Evolutionary conservation across 1,139 yeast genomes (phyloP).

Genomic region (Yamadazyma friedrichii): DNA sequence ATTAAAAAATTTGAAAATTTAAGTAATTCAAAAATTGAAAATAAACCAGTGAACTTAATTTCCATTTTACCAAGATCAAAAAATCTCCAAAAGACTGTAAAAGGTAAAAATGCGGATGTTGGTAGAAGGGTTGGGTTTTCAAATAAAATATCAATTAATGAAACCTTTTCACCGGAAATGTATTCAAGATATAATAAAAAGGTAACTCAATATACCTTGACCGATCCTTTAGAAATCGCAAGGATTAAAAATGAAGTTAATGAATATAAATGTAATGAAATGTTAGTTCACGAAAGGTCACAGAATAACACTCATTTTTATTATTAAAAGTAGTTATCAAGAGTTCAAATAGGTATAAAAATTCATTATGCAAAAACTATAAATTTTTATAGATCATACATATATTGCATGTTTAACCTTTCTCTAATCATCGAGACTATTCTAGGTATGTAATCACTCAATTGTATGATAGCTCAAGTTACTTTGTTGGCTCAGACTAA

Average conservation of each 20-base stretch:
- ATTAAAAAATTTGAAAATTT: slow-evolving; percentile 32
- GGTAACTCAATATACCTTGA: slow-evolving; percentile 49
- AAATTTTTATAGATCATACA: background rate
- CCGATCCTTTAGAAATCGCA: slow-evolving; percentile 45
- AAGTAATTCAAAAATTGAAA: slow-evolving; percentile 8
- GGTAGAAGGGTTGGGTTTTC: slow-evolving; percentile 38
- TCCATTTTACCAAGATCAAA: slow-evolving; percentile 17
- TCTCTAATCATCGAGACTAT: no score
- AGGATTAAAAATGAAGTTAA: slow-evolving; percentile 52
- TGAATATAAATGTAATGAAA: slow-evolving; percentile 50
- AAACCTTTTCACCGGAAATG: slow-evolving; percentile 47
- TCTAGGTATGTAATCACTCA: no score
- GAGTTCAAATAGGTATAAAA: background rate
- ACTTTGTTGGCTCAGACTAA: no score
- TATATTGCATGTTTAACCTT: background rate
- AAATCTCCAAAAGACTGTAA: slow-evolving; percentile 5
- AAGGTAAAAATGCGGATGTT: slow-evolving; percentile 17
- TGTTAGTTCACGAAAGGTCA: slow-evolving; percentile 55
- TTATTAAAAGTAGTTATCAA: slow-evolving; percentile 16
- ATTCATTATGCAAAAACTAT: no score
- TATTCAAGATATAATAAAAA: slow-evolving; percentile 54
- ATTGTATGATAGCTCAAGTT: no score
- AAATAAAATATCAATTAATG: slow-evolving; percentile 42
- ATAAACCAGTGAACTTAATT: slow-evolving; percentile 1
- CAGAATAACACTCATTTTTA: slow-evolving; percentile 54